A percentile compares a stretch with the other conserved stretches of the same genome.
Conservation (phyloP, 2,329 filamentous ascomycete genomes). For the Colletotrichum caudatum region DNA sequence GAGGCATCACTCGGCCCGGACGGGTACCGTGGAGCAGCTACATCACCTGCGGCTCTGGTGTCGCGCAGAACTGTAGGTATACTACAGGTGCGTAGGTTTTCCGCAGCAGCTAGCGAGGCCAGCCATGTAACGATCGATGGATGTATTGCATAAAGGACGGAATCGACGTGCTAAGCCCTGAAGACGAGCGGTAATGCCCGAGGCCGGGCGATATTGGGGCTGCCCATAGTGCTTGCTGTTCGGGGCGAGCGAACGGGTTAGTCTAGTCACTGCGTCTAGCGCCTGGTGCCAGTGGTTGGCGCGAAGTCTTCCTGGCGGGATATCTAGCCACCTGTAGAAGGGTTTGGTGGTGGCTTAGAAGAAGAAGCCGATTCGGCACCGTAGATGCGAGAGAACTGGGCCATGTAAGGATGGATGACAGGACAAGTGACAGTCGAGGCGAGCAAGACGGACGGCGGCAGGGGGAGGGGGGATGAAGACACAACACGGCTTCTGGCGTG, state of each 20-base stretch:
- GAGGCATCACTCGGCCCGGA: constrained; percentile 28
- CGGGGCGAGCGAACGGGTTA: constrained; percentile 2
- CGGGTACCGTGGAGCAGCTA: constrained; percentile 8
- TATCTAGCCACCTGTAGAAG: constrained; percentile 1
- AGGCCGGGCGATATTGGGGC: constrained; percentile 10
- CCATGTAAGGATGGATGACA: constrained; percentile 9
- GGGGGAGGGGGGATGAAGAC: neutral
- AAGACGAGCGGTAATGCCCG: constrained; percentile 21
- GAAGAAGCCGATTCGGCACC: constrained; percentile 15
- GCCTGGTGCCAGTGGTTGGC: constrained; percentile 13
- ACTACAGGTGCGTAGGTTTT: neutral
- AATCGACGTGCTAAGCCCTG: neutral
- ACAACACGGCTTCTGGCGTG: constrained; percentile 1
- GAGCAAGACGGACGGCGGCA: neutral
- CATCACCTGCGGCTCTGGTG: constrained; percentile 18
- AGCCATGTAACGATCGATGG: neutral
- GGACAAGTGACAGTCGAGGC: constrained; percentile 10
- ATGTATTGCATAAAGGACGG: neutral
- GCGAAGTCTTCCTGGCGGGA: constrained; percentile 5
- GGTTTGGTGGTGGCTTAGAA: constrained; percentile 18
- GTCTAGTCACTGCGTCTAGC: constrained; percentile 31
- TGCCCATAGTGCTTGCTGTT: constrained; percentile 1
- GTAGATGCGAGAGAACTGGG: constrained; percentile 24
- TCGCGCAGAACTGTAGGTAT: constrained; percentile 2
- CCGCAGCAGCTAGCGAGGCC: neutral